These are phyloP conservation scores for Fusarium luffae DNA, from an alignment of 2,329 filamentous ascomycete species.

Conservation along the genomic window DNA sequence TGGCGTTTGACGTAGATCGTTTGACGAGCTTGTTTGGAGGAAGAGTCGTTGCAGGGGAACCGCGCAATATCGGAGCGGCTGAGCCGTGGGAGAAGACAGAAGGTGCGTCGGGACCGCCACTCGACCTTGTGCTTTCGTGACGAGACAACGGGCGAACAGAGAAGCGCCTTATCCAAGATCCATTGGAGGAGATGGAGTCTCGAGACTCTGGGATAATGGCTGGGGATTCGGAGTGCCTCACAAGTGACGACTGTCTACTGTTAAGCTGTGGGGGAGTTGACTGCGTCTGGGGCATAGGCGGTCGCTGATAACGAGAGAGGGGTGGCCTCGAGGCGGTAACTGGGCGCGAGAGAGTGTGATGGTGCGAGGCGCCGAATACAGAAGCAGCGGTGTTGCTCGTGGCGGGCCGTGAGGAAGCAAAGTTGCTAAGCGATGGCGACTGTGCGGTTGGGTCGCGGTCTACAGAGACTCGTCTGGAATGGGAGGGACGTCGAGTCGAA, in stretches of 20 bases:
- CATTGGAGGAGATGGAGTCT: slow-evolving; percentile 69
- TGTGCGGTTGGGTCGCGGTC: slow-evolving; percentile 51
- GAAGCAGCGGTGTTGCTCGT: slow-evolving; percentile 55
- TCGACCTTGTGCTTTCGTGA: slow-evolving; percentile 72
- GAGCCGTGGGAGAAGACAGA: slow-evolving; percentile 76
- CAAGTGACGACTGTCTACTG: slow-evolving; percentile 57
- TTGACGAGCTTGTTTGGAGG: slow-evolving; percentile 83
- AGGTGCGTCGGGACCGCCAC: slow-evolving; percentile 72
- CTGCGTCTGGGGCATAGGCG: slow-evolving; percentile 55
- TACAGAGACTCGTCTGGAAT: slow-evolving; percentile 47
- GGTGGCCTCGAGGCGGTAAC: slow-evolving; percentile 51
- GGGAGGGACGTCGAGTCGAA: slow-evolving; percentile 44
- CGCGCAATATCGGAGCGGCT: slow-evolving; percentile 67
- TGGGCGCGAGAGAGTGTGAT: slow-evolving; percentile 47
- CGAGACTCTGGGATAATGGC: slow-evolving; percentile 58
- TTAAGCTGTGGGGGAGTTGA: slow-evolving; percentile 54
- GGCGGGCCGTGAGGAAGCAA: slow-evolving; percentile 55
- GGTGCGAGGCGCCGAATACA: slow-evolving; percentile 47
- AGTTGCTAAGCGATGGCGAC: slow-evolving; percentile 39
- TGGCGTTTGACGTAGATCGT: slow-evolving; percentile 68
- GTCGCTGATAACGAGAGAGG: slow-evolving; percentile 53
- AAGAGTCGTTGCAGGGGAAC: slow-evolving; percentile 56
- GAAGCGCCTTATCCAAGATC: slow-evolving; percentile 79
- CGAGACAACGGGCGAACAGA: slow-evolving; percentile 74
- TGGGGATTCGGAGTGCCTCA: slow-evolving; percentile 53